Evolutionary conservation across 306 rosid species (phyloP).

Genomic region (Rosa rugosa): DNA sequence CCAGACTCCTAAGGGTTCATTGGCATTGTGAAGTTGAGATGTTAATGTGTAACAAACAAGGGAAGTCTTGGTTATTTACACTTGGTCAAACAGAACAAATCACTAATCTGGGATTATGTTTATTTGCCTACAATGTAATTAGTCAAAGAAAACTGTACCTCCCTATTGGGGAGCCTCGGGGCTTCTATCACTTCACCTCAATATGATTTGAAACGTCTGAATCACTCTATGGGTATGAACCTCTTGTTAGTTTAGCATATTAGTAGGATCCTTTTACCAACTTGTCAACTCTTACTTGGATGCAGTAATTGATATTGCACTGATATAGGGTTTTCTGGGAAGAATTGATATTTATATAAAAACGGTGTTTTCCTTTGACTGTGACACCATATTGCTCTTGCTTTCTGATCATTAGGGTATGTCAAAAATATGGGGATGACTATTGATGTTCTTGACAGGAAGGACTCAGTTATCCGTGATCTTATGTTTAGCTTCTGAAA

Average conservation of each 20-base stretch:
- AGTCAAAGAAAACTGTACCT: background rate
- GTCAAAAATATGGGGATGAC: conserved; percentile 20
- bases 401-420: background rate
- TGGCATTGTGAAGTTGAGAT: background rate
- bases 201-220: background rate
- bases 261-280: background rate
- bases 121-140: background rate
- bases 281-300: background rate
- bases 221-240: background rate
- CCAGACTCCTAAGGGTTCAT: too few species aligned
- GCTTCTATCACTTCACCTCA: background rate
- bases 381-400: background rate
- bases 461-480: conserved; percentile 54
- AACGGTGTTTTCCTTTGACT: background rate
- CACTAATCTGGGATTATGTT: background rate
- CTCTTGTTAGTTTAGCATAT: background rate
- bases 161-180: background rate
- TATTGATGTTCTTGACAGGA: conserved; percentile 47
- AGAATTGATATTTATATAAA: background rate
- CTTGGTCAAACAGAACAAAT: background rate
- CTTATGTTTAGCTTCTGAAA: conserved; percentile 61
- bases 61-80: background rate
- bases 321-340: background rate
- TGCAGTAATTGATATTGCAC: background rate
- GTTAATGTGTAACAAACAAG: background rate